phyloP scores from a whole-genome alignment of 2,329 filamentous ascomycete species.

The Byssochlamys sp. region DNA sequence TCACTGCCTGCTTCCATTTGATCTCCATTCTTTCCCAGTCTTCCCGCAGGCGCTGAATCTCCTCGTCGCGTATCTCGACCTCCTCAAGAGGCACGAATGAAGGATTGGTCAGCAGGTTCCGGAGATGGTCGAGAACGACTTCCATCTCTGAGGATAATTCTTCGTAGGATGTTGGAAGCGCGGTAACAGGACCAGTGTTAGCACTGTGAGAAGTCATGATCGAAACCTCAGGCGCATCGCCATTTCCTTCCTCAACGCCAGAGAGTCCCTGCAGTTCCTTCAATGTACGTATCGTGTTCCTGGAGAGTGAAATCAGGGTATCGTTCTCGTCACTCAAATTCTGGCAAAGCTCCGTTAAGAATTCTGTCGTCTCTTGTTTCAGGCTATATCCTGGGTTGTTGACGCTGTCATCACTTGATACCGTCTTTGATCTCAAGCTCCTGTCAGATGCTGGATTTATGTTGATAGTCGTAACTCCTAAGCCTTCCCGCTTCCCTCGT shows the following conservation, averaged over 20 bases:
- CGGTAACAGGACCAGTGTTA: slow-evolving; percentile 25
- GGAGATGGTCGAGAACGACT: slow-evolving; percentile 67
- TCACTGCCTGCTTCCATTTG: slow-evolving; percentile 79
- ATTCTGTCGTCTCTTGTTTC: slow-evolving; percentile 79
- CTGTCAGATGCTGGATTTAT: slow-evolving; percentile 34
- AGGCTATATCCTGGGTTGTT: slow-evolving; percentile 57
- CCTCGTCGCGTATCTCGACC: slow-evolving; percentile 81
- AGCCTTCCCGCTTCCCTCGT: slow-evolving; percentile 49
- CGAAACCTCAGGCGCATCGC: slow-evolving; percentile 18
- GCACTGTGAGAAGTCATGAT: slow-evolving; percentile 15
- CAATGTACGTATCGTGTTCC: slow-evolving; percentile 61
- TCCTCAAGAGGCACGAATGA: slow-evolving; percentile 94
- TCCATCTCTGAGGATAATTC: slow-evolving; percentile 64
- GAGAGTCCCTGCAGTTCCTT: slow-evolving; percentile 49
- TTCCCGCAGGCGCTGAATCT: slow-evolving; percentile 70
- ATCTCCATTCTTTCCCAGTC: slow-evolving; percentile 91
- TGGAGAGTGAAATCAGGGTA: slow-evolving; percentile 60
- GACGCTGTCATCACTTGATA: slow-evolving; percentile 32
- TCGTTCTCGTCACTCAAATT: slow-evolving; percentile 88
- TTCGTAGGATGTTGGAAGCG: slow-evolving; percentile 55
- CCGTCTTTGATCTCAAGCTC: slow-evolving; percentile 17
- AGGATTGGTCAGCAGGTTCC: slow-evolving; percentile 79
- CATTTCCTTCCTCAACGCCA: slow-evolving; percentile 18
- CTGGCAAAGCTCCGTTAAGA: slow-evolving; percentile 74
- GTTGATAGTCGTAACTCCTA: slow-evolving; percentile 40